These are phyloP conservation scores for Solanum appendiculatum DNA, from an alignment of 257 asterid species.

Conservation along the genomic window DNA sequence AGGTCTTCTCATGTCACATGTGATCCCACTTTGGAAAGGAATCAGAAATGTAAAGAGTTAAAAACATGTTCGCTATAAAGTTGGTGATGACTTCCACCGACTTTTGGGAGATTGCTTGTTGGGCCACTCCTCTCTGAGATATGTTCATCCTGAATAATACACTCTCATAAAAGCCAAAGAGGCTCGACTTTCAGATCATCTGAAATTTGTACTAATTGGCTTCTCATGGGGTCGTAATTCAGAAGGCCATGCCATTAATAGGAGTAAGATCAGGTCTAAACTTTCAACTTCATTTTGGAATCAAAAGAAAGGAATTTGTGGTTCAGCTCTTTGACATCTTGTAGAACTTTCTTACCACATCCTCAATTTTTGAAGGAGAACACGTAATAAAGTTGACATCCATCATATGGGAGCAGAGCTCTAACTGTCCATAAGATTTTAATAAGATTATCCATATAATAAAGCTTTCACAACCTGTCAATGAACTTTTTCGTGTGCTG, in stretches of 20 bases:
- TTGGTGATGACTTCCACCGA: neutral
- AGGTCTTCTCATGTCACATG: neutral
- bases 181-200: neutral
- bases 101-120: neutral
- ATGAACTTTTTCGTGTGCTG: neutral
- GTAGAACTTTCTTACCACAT: neutral
- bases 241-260: neutral
- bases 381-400: neutral
- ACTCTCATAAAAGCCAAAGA: neutral
- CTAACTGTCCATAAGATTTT: neutral
- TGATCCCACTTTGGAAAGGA: neutral
- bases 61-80: neutral
- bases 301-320: neutral
- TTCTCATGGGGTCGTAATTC: neutral
- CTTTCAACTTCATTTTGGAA: neutral
- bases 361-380: neutral
- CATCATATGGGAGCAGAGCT: neutral
- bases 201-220: neutral
- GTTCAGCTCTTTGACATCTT: neutral
- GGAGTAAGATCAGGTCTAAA: neutral
- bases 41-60: neutral
- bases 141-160: neutral
- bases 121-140: neutral
- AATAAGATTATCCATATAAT: neutral
- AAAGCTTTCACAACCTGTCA: neutral